Percentiles rank a stretch among this genome's conserved stretches.
Conservation (phyloP, 345 rosid species). For the Excoecaria cochinchinensis region DNA sequence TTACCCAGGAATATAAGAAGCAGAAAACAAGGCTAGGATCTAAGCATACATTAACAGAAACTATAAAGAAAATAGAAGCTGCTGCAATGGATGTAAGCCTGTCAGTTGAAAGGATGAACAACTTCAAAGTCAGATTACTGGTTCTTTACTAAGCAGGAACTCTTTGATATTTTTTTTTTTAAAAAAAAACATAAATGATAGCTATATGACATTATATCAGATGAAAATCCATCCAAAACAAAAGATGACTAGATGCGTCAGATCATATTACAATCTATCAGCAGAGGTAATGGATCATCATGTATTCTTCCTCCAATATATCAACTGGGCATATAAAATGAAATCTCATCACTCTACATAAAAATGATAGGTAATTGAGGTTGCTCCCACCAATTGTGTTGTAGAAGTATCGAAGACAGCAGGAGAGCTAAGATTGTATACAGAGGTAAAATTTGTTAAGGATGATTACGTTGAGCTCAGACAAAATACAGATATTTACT, state of each 20-base stretch:
- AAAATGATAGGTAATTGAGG: constrained; percentile 61
- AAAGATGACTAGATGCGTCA: constrained; percentile 51
- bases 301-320: constrained; percentile 1
- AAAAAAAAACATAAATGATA: background rate
- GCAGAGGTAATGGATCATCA: constrained; percentile 53
- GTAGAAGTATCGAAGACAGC: constrained; percentile 81
- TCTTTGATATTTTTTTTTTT: background rate
- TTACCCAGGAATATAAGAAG: constrained; percentile 57
- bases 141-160: constrained; percentile 1
- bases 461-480: constrained; percentile 6
- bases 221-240: constrained; percentile 64
- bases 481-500: background rate
- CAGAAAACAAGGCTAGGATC: constrained; percentile 69
- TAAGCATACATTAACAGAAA: constrained; percentile 60
- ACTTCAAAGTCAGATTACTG: constrained; percentile 46
- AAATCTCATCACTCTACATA: constrained; percentile 12
- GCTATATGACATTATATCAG: constrained; percentile 30
- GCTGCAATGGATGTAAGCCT: constrained; percentile 67
- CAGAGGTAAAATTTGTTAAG: constrained; percentile 45
- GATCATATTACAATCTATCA: constrained; percentile 65
- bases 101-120: constrained; percentile 54
- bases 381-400: constrained; percentile 81
- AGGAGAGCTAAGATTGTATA: constrained; percentile 59
- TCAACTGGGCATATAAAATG: background rate
- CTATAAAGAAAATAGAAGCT: constrained; percentile 78